phyloP scores from a whole-genome alignment of 1,139 yeast genomes.

The Diutina sp. region DNA sequence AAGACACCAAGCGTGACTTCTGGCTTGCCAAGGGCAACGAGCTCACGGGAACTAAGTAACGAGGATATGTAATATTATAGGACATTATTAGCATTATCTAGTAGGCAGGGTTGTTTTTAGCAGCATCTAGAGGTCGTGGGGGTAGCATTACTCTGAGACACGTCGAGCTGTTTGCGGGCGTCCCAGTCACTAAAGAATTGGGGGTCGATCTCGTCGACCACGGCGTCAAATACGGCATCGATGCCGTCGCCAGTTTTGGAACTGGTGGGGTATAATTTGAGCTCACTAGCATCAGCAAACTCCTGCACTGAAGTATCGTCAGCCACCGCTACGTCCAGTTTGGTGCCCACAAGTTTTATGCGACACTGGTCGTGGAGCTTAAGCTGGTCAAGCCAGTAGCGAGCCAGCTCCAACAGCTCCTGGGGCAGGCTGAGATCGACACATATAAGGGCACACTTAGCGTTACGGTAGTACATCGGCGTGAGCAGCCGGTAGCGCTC shows the following conservation, averaged over 20 bases:
- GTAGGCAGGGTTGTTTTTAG: too few species aligned
- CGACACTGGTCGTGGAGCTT: neutral
- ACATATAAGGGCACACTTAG: conserved; percentile 28
- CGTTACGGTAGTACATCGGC: conserved; percentile 37
- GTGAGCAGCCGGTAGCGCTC: conserved; percentile 34
- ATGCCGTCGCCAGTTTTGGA: conserved; percentile 36
- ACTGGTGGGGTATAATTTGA: conserved; percentile 24
- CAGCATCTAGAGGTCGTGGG: neutral
- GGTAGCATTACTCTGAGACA: neutral
- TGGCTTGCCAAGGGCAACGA: neutral
- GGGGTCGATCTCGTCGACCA: conserved; percentile 32
- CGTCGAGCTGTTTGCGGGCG: neutral
- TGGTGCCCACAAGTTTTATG: conserved; percentile 6
- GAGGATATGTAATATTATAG: neutral
- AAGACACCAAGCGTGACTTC: conserved; percentile 1
- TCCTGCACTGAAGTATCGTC: conserved; percentile 6
- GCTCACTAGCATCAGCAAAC: conserved; percentile 5
- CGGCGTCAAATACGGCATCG: conserved; percentile 24
- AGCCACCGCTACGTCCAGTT: conserved; percentile 5
- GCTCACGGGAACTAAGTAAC: neutral
- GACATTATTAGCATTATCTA: neutral
- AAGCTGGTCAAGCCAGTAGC: conserved; percentile 9
- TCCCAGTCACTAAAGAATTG: neutral
- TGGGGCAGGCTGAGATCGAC: conserved; percentile 19
- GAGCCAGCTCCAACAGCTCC: conserved; percentile 6